Evolutionary conservation across 2,329 filamentous ascomycete species (phyloP).

Genomic region (Scedosporium aurantiacum): DNA sequence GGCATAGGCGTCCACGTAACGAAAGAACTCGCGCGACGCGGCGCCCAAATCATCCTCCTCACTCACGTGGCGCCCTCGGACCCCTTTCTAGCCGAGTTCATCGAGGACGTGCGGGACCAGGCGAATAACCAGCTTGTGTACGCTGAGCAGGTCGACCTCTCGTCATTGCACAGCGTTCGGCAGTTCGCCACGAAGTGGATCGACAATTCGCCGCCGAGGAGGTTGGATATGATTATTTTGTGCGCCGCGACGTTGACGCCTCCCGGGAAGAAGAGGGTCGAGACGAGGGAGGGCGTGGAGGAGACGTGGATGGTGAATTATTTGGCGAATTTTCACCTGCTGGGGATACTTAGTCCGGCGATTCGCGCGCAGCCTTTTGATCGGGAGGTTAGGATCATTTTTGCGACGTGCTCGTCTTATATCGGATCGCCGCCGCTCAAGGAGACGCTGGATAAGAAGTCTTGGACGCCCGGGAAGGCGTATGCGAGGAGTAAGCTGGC

Average conservation of each 20-base stretch:
- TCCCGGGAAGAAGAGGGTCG: slow-evolving; percentile 43
- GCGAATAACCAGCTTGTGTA: slow-evolving; percentile 84
- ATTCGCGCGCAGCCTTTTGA: slow-evolving; percentile 86
- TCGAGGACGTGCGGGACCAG: slow-evolving; percentile 69
- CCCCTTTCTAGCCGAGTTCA: slow-evolving; percentile 82
- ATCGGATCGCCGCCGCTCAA: slow-evolving; percentile 61
- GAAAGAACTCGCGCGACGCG: slow-evolving; percentile 62
- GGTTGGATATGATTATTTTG: slow-evolving; percentile 83
- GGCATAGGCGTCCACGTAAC: slow-evolving; percentile 77
- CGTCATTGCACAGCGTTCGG: slow-evolving; percentile 80
- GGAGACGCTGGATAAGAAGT: slow-evolving; percentile 35
- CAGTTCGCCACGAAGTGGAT: slow-evolving; percentile 96
- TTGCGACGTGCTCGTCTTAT: slow-evolving; percentile 82
- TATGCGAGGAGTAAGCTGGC: slow-evolving; percentile 65
- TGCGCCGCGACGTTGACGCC: slow-evolving; percentile 73
- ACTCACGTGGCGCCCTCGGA: slow-evolving; percentile 74
- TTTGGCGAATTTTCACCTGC: slow-evolving; percentile 86
- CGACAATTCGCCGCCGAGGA: slow-evolving; percentile 79
- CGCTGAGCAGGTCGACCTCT: slow-evolving; percentile 85
- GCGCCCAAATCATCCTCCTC: slow-evolving; percentile 83
- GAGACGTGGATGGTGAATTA: slow-evolving; percentile 92
- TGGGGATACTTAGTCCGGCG: slow-evolving; percentile 84
- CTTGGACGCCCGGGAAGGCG: slow-evolving; percentile 44
- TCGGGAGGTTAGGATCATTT: slow-evolving; percentile 79
- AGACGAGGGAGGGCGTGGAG: slow-evolving; percentile 73